Conservation (phyloP, 1,284 basidiomycete species). For the Schizophyllum commune region DNA sequence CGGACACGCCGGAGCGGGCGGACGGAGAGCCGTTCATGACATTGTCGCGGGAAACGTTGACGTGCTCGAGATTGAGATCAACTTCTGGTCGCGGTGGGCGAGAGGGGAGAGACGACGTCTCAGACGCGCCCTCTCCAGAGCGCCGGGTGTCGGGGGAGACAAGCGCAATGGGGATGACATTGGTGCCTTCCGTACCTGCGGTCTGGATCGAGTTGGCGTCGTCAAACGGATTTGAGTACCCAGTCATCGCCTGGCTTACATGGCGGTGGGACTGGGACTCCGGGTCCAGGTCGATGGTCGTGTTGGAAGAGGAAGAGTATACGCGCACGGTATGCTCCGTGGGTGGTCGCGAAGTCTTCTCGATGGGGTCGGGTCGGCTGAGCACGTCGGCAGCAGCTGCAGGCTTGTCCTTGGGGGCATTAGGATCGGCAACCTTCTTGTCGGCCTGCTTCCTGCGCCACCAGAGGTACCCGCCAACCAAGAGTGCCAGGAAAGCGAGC, state of each 20-base stretch:
- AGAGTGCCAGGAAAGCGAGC: slow-evolving; percentile 48
- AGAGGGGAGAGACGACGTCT: slow-evolving; percentile 35
- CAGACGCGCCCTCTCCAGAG: slow-evolving; percentile 1
- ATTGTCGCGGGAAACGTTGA: slow-evolving; percentile 51
- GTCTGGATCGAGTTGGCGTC: slow-evolving; percentile 74
- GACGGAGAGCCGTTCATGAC: slow-evolving; percentile 43
- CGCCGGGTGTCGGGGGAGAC: slow-evolving; percentile 39
- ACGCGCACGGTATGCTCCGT: slow-evolving; percentile 38
- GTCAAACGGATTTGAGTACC: slow-evolving; percentile 56
- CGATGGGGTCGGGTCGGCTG: slow-evolving; percentile 67
- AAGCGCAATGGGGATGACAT: slow-evolving; percentile 78
- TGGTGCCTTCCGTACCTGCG: slow-evolving; percentile 64
- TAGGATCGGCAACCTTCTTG: slow-evolving; percentile 26
- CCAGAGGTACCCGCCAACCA: slow-evolving; percentile 46
- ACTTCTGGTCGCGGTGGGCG: slow-evolving; percentile 59
- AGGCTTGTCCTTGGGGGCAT: slow-evolving; percentile 39
- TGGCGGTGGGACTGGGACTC: slow-evolving; percentile 22
- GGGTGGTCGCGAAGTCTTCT: slow-evolving; percentile 37
- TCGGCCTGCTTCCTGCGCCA: slow-evolving; percentile 47
- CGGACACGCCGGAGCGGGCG: slow-evolving; percentile 45
- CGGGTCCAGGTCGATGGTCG: slow-evolving; percentile 54
- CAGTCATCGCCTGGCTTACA: slow-evolving; percentile 23
- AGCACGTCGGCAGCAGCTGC: slow-evolving; percentile 70
- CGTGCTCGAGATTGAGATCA: slow-evolving; percentile 54
- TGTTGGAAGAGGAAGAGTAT: slow-evolving; percentile 35